Evolutionary conservation across 2,329 filamentous ascomycete species (phyloP), one percentile per base, ranked within the genome.

Genomic region (Epicoccum nigrum): DNA sequence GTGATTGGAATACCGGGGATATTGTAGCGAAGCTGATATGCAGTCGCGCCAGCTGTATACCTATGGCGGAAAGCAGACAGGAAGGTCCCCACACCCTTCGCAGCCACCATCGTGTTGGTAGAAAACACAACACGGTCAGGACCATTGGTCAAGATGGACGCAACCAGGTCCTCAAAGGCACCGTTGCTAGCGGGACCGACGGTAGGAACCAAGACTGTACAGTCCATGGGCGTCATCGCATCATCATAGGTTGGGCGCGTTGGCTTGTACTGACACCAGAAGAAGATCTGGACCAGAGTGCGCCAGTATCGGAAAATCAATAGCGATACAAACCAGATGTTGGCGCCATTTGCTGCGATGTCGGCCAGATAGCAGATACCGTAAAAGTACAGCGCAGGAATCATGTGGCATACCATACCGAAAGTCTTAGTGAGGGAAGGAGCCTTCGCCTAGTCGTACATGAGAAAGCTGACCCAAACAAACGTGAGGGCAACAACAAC

Each of bases 301-400:
- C 61, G 57, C 53, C 57, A 66, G 33, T 66, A 64, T 2, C 62
- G 58, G 31, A 65, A 61, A 6, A 48, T 28, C 4, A 66, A 7
- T 1, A 65, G 37, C 1, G 52, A 48, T 6, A 33, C 9, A 2
- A 66, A 55, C 55, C 55, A 62, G 1, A 64, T 23, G 0, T 61
- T 17, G 3, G 34, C 38, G 2, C 19, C 16, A 16, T 64, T 56
- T 1, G 35, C 15, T 1, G 40, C 39, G 0, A 8, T 8, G 0
- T 62, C 20, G 1, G 60, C 44, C 4, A 48, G 38, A 6, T 42
- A 28, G 1, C 48, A 33, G 1, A 54, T 50, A 8, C 17, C 17
- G 2, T 56, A 28, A 3, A 65, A 27, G 2, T 50, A 39, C 0
- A 51, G 9, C 0, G 56, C 40, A 1, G 60, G 56, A 8, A 55